Conservation (phyloP, 768 basidiomycete species). For the Phanerochaete sordida region DNA sequence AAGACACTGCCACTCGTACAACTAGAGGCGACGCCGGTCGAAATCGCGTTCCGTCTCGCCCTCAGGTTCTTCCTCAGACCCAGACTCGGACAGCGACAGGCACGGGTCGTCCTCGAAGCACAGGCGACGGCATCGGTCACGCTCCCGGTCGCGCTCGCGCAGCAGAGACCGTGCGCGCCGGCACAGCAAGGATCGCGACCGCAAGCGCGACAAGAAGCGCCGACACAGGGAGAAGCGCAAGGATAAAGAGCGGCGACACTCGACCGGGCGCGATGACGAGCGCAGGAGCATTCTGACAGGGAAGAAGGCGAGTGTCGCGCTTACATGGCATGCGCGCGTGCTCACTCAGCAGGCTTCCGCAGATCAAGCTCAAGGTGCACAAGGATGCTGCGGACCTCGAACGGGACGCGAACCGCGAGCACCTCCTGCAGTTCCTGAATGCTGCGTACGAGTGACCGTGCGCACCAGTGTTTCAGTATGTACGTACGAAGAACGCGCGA, state of each 20-base stretch:
- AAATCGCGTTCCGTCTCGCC: slow-evolving; percentile 1
- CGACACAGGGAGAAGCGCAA: slow-evolving; percentile 29
- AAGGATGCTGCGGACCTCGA: slow-evolving; percentile 55
- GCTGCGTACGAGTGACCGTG: slow-evolving; percentile 38
- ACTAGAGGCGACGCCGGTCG: not conserved
- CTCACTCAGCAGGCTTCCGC: not conserved
- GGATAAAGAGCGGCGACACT: slow-evolving; percentile 33
- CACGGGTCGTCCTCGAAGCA: not conserved
- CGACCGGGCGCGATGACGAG: slow-evolving; percentile 40
- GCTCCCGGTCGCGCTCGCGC: slow-evolving; percentile 29
- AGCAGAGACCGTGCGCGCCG: slow-evolving; percentile 15
- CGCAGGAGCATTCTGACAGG: slow-evolving; percentile 56
- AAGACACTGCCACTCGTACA: no score
- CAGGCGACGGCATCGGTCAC: slow-evolving; percentile 21
- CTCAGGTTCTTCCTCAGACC: not conserved
- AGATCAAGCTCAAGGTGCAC: slow-evolving; percentile 66
- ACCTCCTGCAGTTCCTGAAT: slow-evolving; percentile 53
- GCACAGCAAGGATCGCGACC: not conserved
- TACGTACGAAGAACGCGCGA: not conserved
- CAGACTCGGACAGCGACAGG: not conserved
- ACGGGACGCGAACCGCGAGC: slow-evolving; percentile 52
- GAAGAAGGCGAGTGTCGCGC: slow-evolving; percentile 43
- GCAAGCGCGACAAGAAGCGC: slow-evolving; percentile 17
- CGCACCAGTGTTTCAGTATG: not conserved
- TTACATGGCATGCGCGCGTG: not conserved